Percentiles rank a stretch among this genome's conserved stretches.
These are phyloP conservation scores for Lolium rigidum DNA, from an alignment of 176 grass and related monocot genomes.

Conservation along the genomic window DNA sequence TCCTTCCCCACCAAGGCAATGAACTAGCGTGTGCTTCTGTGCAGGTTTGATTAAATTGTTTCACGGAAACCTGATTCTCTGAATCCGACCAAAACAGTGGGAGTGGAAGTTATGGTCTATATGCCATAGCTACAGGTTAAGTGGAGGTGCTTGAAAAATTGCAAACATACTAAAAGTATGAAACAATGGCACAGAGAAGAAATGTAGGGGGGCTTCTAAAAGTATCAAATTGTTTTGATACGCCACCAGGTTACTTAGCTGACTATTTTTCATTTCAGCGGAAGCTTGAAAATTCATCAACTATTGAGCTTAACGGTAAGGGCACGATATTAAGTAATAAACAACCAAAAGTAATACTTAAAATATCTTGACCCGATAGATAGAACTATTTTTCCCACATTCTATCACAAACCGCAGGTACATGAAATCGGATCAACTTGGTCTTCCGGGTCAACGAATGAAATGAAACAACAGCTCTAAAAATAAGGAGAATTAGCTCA, in stretches of 20 bases:
- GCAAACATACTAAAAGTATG: not conserved
- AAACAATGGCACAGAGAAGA: not conserved
- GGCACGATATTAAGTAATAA: not conserved
- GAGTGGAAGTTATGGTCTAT: not conserved
- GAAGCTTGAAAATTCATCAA: constrained; percentile 6
- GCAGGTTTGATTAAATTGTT: not conserved
- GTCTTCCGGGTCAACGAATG: no score
- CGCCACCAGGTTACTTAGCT: not conserved
- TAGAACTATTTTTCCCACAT: no score
- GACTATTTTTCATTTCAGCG: not conserved
- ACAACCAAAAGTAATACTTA: not conserved
- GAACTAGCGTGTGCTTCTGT: not conserved
- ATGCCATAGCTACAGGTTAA: not conserved
- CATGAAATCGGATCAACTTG: no score
- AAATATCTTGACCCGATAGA: not conserved
- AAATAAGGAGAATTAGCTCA: no score
- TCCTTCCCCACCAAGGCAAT: not conserved
- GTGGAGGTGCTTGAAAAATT: not conserved
- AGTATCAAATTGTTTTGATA: not conserved
- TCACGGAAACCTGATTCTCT: not conserved
- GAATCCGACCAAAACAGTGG: not conserved
- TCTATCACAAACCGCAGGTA: no score
- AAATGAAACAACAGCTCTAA: no score
- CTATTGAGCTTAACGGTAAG: constrained; percentile 17
- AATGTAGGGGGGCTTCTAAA: not conserved